Evolutionary conservation across 192 early-diverging fungal species (phyloP), one percentile per base, ranked within the genome.

Genomic region (Allomyces macrogynus): DNA sequence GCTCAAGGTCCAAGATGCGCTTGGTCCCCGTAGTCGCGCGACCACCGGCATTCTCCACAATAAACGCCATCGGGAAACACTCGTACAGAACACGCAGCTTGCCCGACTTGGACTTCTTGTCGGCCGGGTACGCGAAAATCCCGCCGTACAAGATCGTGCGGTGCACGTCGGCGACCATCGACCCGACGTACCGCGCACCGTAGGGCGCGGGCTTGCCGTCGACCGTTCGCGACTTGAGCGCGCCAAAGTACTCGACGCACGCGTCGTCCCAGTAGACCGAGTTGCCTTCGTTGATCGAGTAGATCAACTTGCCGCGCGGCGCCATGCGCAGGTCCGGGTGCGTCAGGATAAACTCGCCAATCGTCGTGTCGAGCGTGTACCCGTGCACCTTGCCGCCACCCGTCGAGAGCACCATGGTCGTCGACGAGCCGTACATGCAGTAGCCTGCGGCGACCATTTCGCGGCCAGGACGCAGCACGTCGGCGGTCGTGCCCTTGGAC

Each of bases 151-250:
- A 78, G 60, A 95, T 74, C 60, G 93, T 96, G 64, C 93, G 86
- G 77, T 96, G 93, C 25, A 97, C 88, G 79, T 98, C 95, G 54
- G 93, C 91, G 14, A 98, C 95, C 95, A 98, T 98, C 62, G 89
- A 91, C 20, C 95, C 95, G 40, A 97, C 90, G 75, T 97, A 97
- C 70, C 94, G 87, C 32, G 92, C 90, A 23, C 84, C 85, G 78
- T 97, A 97, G 2, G 26, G 26, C 26, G 26, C 26, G 26, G 26
- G 26, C 26, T 27, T 27, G 68, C 80, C 68, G 24, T 83, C 82
- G 57, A 77, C 70, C 42, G 69, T 32, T 1, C 88, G 89, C n/a
- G 77, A 84, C 88, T 78, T 98, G 75, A 98, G 70, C 7, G 83
- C 76, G 71, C 92, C 80, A 68, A 98, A 83, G 78, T 98, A 98